phyloP scores from a whole-genome alignment of 2,329 filamentous ascomycete genomes.

The Cladosporium oxysporum region DNA sequence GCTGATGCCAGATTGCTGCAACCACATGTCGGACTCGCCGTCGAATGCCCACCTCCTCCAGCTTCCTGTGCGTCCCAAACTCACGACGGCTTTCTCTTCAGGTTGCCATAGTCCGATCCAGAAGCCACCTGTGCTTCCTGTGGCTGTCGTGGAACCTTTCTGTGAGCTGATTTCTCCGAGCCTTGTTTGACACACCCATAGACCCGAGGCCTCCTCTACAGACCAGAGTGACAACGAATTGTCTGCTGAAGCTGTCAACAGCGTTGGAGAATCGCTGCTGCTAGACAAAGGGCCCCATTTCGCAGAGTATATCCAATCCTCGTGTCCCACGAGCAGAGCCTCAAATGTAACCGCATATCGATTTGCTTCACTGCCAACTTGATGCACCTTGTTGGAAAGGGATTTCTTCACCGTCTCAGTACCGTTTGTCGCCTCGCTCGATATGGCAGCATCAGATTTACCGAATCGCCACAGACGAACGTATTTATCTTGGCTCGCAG shows the following conservation, averaged over 20 bases:
- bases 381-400: constrained; percentile 86
- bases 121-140: constrained; percentile 92
- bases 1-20: constrained; percentile 72
- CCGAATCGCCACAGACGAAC: constrained; percentile 89
- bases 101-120: constrained; percentile 95
- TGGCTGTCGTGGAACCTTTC: constrained; percentile 94
- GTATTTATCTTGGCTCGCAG: constrained; percentile 96
- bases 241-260: constrained; percentile 88
- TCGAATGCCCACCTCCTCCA: constrained; percentile 84
- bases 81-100: constrained; percentile 71
- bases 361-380: constrained; percentile 61
- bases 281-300: constrained; percentile 64
- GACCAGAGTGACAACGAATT: constrained; percentile 95
- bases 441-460: constrained; percentile 50
- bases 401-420: constrained; percentile 43
- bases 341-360: constrained; percentile 89
- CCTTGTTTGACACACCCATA: constrained; percentile 84
- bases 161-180: constrained; percentile 92
- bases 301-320: constrained; percentile 96
- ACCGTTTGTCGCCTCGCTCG: neutral
- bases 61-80: constrained; percentile 85
- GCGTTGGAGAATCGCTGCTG: constrained; percentile 42
- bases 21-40: constrained; percentile 66
- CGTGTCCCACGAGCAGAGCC: constrained; percentile 87
- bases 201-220: constrained; percentile 76